A percentile compares a stretch with the other conserved stretches of the same genome.
Evolutionary conservation across 2,329 filamentous ascomycete genomes (phyloP).

Genomic region (Penicillium sp.): DNA sequence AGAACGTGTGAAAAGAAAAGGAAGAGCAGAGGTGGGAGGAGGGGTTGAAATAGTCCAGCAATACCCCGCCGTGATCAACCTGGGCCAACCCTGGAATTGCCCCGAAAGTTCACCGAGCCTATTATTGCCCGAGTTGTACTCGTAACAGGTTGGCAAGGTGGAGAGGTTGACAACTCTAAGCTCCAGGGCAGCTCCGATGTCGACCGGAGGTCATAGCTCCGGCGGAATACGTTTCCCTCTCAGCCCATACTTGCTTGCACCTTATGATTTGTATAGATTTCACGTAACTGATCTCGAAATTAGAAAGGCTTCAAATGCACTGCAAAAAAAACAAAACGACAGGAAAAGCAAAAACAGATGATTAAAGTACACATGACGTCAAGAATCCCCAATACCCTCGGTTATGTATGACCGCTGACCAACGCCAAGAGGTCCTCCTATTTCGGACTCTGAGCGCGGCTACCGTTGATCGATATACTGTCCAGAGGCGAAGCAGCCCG

Average conservation of each 20-base stretch:
- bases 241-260: not conserved
- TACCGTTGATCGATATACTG: conserved; percentile 34
- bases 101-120: conserved; percentile 13
- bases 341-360: conserved; percentile 13
- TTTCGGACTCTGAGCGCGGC: conserved; percentile 7
- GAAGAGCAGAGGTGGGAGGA: conserved; percentile 7
- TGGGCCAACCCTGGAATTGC: not conserved
- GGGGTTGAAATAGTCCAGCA: conserved; percentile 22
- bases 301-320: conserved; percentile 23
- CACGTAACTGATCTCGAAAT: not conserved
- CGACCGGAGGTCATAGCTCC: not conserved
- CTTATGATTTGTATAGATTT: not conserved
- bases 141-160: not conserved
- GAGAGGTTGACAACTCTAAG: conserved; percentile 9
- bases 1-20: conserved; percentile 8
- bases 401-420: not conserved
- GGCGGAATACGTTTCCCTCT: not conserved
- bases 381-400: conserved; percentile 1
- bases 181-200: not conserved
- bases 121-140: conserved; percentile 7
- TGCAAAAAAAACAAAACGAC: conserved; percentile 9
- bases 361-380: conserved; percentile 16
- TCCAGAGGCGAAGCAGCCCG: conserved; percentile 40
- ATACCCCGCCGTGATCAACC: conserved; percentile 12
- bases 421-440: not conserved